Base-by-base conservation (phyloP, 2,329 filamentous ascomycete species). In the Fusarium sp. region DNA sequence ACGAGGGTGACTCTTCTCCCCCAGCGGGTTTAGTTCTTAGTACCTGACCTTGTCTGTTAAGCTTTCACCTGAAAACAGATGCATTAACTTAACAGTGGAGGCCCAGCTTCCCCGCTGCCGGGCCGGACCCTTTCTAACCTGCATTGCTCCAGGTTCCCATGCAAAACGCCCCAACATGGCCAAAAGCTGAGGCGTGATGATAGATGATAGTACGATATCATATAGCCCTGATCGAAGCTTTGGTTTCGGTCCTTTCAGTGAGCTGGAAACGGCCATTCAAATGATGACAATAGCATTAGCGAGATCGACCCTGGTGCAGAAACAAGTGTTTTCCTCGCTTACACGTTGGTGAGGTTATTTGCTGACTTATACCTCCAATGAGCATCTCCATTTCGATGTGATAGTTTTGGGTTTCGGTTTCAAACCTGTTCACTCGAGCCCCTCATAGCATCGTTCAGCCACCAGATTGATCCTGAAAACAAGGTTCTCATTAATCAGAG, bases 21-120 rank as follows among this genome's bases (percentile, higher is more conserved):
- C 55, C 45, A 59, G 64, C 27, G 32, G 53, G 59, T 33, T 60
- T 62, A 61, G 60, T 37, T 42, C 60, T 41, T 49, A 55, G 68
- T 69, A 48, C 59, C 54, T 59, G 55, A 46, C 37, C 46, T 48
- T 59, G 38, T 49, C 33, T 71, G 69, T 72, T 72, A 72, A 63
- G 69, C 53, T 37, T 23, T 26, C 48, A 3, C 60, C 46, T 40
- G 27, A 32, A 33, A 62, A 67, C 30, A 40, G 56, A 59, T 41
- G 53, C 46, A 30, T 42, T 4, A 38, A 33, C 69, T 73, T 72
- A 72, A 72, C 69, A 72, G 69, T 73, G 67, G 70, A 73, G 53
- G 45, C 49, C 61, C 50, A 67, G 65, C 57, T 73, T 70, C 70
- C 70, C 70, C 70, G 70, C 70, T 71, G 48, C 56, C 56, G 57